Base-by-base conservation (phyloP, 2,329 filamentous ascomycete species). In the Ophiognomonia clavigignenti-juglandacearum region DNA sequence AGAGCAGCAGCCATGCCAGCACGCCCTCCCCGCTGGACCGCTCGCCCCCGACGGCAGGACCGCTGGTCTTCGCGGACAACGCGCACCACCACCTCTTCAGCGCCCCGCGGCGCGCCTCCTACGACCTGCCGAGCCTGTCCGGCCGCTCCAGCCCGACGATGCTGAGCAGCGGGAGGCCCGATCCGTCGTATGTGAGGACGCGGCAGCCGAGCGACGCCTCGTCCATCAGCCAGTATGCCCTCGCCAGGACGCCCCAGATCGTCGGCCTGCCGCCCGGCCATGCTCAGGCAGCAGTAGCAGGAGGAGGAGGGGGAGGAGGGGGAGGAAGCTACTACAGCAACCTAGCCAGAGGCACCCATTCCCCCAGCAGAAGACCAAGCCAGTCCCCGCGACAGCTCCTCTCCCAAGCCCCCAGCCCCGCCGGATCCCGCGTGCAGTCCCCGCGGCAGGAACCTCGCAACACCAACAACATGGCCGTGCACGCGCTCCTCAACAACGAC, bases 1-100 rank as follows among this genome's bases (percentile, higher is more conserved):
- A 50, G 4, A 54, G 50, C 48, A 54, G 50, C 48, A 54, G 55
- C 45, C 53, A 57, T 47, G 51, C 49, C 39, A 54, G 53, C 35
- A 51, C 52, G 20, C 53, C 53, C 9, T 56, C 56, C 6, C 51
- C 56, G 13, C 50, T 55, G 26, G 51, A 58, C 20, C 53, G 52
- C 38, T 53, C 50, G 16, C 55, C 55, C 38, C 51, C 50, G 16
- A 54, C 55, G 16, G 56, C 52, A 19, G 43, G 52, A 16, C 29
- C 39, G 23, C 35, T 38, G 11, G 16, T 26, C 29, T 47, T 40
- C 24, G 40, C 34, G 31, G 35, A n/a, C n/a, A n/a, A n/a, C n/a
- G 52, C 29, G 42, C 48, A n/a, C 11, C 47, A 40, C 11, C 24
- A 50, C 24, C 16, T 43, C 9, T 36, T 39, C 5, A 31, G 23